Percentiles rank a stretch among this genome's conserved stretches.
Evolutionary conservation across 2,329 filamentous ascomycete species (phyloP).

Genomic region (Phialophora expanda): DNA sequence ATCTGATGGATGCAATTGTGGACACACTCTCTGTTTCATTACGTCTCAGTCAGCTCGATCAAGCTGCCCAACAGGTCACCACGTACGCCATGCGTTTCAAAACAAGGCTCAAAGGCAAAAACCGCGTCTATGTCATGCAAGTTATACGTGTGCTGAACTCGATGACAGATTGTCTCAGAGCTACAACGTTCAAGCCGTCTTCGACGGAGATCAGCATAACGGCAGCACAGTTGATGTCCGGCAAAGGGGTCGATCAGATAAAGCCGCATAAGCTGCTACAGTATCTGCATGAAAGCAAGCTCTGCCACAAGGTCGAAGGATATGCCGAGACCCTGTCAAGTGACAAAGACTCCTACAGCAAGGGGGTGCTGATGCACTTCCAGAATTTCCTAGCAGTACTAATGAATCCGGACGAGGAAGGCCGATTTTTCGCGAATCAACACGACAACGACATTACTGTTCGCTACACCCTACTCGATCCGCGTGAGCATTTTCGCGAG

Average conservation of each 20-base stretch:
- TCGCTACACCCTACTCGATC: slow-evolving; percentile 87
- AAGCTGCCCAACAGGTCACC: slow-evolving; percentile 75
- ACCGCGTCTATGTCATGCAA: slow-evolving; percentile 88
- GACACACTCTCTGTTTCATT: slow-evolving; percentile 83
- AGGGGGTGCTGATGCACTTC: slow-evolving; percentile 62
- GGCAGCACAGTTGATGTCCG: slow-evolving; percentile 72
- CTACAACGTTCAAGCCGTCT: slow-evolving; percentile 49
- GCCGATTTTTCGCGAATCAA: slow-evolving; percentile 63
- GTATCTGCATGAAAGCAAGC: slow-evolving; percentile 88
- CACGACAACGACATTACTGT: slow-evolving; percentile 62
- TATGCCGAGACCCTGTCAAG: slow-evolving; percentile 63
- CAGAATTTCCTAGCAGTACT: slow-evolving; percentile 76
- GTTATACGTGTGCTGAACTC: slow-evolving; percentile 83
- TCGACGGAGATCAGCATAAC: slow-evolving; percentile 70
- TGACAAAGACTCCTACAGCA: slow-evolving; percentile 45
- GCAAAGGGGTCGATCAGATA: slow-evolving; percentile 91
- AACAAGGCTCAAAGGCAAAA: slow-evolving; percentile 85
- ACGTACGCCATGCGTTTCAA: slow-evolving; percentile 87
- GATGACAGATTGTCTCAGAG: slow-evolving; percentile 70
- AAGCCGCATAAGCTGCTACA: slow-evolving; percentile 86
- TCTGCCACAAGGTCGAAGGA: slow-evolving; percentile 92
- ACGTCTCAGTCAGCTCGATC: slow-evolving; percentile 71
- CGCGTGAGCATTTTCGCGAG: slow-evolving; percentile 86
- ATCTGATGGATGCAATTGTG: slow-evolving; percentile 92
- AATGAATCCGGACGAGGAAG: slow-evolving; percentile 79